A percentile compares a stretch with the other conserved stretches of the same genome.
These are phyloP conservation scores for Exophiala viscosa DNA, from an alignment of 2,329 filamentous ascomycete species.

Conservation along the genomic window DNA sequence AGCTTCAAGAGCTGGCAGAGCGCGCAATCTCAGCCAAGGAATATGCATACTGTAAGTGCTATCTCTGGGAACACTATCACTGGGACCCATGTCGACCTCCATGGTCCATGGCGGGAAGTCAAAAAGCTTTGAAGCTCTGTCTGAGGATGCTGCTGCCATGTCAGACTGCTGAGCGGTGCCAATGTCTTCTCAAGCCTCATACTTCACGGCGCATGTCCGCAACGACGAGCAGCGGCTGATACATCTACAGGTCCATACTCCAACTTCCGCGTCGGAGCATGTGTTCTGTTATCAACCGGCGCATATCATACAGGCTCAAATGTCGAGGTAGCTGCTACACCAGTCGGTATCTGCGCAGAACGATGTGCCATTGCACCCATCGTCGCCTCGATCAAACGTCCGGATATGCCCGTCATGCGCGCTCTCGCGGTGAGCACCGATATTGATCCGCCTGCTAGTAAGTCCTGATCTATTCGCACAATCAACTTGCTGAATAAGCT, in stretches of 20 bases:
- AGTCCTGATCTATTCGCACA: too few species aligned
- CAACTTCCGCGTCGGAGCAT: constrained; percentile 83
- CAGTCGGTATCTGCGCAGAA: constrained; percentile 94
- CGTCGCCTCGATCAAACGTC: constrained; percentile 51
- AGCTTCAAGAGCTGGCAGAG: constrained; percentile 28
- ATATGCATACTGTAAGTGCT: constrained; percentile 70
- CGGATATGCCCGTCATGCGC: constrained; percentile 55
- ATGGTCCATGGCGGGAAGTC: too few species aligned
- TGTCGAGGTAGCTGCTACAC: constrained; percentile 89
- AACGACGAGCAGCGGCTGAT: neutral
- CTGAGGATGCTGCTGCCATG: too few species aligned
- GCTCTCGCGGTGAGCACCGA: constrained; percentile 85
- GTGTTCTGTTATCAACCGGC: constrained; percentile 61
- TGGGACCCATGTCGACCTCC: too few species aligned
- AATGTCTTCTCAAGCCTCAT: neutral
- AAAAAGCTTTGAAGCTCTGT: neutral
- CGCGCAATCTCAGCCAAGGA: constrained; percentile 68
- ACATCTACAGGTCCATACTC: constrained; percentile 67
- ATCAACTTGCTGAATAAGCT: too few species aligned
- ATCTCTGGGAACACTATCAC: constrained; percentile 7
- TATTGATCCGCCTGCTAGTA: constrained; percentile 58
- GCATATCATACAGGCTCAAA: constrained; percentile 71
- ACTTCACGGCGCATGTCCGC: neutral
- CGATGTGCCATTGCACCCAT: constrained; percentile 82
- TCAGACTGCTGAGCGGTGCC: too few species aligned